Evolutionary conservation across 345 rosid species (phyloP), one percentile per base, ranked within the genome.

Genomic region (Raphanus raphanistrum): DNA sequence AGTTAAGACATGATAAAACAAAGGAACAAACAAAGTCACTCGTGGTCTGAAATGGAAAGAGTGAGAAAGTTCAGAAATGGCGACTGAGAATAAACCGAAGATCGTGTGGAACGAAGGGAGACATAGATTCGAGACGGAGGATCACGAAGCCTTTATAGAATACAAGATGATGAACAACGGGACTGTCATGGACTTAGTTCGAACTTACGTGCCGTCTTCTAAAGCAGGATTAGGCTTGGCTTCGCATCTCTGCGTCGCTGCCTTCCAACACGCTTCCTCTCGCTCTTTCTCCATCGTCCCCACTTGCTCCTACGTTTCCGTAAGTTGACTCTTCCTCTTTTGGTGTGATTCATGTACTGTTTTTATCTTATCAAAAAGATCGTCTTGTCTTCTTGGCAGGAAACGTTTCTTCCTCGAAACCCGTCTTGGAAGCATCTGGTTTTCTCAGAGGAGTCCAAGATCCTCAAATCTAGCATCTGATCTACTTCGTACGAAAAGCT

Each of bases 191-290:
- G 97, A 92, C 67, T 78, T 94, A 31, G 63, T 83, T 5, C 98
- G 92, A 78, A 88, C 98, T 2, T 88, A 79, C 73, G 97, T 94
- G 21, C 98, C 98, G 9, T 68, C 81, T 8, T 87, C 95, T 0
- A 92, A 89, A 84, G 83, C 92, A 75, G 97, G 98, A 28, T 57
- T 85, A 69, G 97, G 98, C 35, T 36, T 92, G 84, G 98, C 97
- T 80, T 87, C 95, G 43, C 91, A 80, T 54, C 97, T 92, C 79
- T 92, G 91, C 54, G 77, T 84, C 70, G 94, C 97, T 0, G 93
- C 96, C 58, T 85, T 94, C 74, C 70, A 80, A 73, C 93, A 89
- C 81, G 97, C 95, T 79, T 80, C 87, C 12, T 77, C 91, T 21
- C 83, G 8, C 71, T 87, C 95, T 65, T 17, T 94, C 31, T 83